Percentiles rank a stretch among this genome's conserved stretches.
Conservation (phyloP, 495 filamentous ascomycete genomes). For the Lindgomyces ingoldianus region DNA sequence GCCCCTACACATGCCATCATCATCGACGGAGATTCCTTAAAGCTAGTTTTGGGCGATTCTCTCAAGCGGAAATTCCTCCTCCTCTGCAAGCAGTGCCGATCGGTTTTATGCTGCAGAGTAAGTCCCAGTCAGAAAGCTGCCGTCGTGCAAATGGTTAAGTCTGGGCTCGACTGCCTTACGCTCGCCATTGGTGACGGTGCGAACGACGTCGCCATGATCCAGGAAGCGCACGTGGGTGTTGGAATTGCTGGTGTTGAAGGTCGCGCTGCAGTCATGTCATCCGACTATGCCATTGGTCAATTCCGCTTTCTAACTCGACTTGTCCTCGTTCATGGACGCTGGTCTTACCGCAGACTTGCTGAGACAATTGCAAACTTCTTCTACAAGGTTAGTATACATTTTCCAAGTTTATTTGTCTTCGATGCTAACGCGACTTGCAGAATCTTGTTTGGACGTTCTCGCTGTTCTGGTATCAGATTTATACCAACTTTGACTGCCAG, state of each 20-base stretch:
- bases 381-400: slow-evolving; percentile 73
- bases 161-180: slow-evolving; percentile 93
- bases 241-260: slow-evolving; percentile 98
- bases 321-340: slow-evolving; percentile 92
- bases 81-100: slow-evolving; percentile 95
- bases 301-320: slow-evolving; percentile 92
- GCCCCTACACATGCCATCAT: slow-evolving; percentile 91
- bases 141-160: slow-evolving; percentile 95
- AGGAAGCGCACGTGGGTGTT: slow-evolving; percentile 97
- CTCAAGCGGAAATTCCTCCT: slow-evolving; percentile 90
- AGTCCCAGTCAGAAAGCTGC: slow-evolving; percentile 96
- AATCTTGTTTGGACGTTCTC: slow-evolving; percentile 98
- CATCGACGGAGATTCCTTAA: slow-evolving; percentile 93
- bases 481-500: slow-evolving; percentile 90
- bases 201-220: slow-evolving; percentile 99
- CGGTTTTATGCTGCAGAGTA: slow-evolving; percentile 97
- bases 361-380: slow-evolving; percentile 99
- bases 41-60: slow-evolving; percentile 78
- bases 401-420: background rate
- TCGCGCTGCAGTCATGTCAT: slow-evolving; percentile 96
- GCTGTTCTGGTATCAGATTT: slow-evolving; percentile 97
- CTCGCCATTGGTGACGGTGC: slow-evolving; percentile 96
- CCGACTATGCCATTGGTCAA: slow-evolving; percentile 97
- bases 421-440: slow-evolving; percentile 44
- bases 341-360: slow-evolving; percentile 89